Base-by-base conservation (phyloP, 257 asterid species). In the Linaria vulgaris region DNA sequence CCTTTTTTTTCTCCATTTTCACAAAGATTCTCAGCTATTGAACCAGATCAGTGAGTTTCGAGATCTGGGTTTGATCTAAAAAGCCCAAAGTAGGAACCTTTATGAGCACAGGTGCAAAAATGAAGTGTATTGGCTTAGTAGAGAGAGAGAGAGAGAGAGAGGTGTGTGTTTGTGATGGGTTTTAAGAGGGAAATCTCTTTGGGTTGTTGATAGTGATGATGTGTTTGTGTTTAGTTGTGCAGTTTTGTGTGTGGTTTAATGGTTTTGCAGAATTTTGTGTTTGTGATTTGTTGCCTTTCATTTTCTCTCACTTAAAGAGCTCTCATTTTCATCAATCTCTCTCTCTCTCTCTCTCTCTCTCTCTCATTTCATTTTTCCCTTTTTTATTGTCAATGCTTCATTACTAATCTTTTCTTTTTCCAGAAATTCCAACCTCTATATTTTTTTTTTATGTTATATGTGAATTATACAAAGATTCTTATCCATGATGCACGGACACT, bases 41-140 rank as follows among this genome's bases (percentile, higher is more conserved):
- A 60, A 63, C 79, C 82, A 76, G 92, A 82, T 78, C 80, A 79
- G 65, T 37, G 61, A 57, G 69, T 67, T 25, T 39, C 76, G 68
- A 82, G 95, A 91, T 91, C 96, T 80, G 91, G 71, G 73, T 72
- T 74, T 86, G 89, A 91, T 87, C 94, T 76, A 78, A 51, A 75
- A 73, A 82, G 69, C 82, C 78, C 82, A 66, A 45, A 52, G 31
- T 59, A 67, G 51, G 59, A 56, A 41, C 16, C 58, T 56, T 64
- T 53, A 55, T 12, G 63, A 2, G 59, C 3, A 12, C 46, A 23
- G 37, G 58, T 24, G 30, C 43, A 60, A 70, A 72, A 80, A 70
- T 57, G 62, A 73, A 69, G 76, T 63, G 55, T 27, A 41, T 61
- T 45, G 63, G 74, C 69, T 52, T 62, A 30, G 50, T 25, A 68